phyloP scores from a whole-genome alignment of 1,284 basidiomycete genomes.

The Ganoderma leucocontextum region DNA sequence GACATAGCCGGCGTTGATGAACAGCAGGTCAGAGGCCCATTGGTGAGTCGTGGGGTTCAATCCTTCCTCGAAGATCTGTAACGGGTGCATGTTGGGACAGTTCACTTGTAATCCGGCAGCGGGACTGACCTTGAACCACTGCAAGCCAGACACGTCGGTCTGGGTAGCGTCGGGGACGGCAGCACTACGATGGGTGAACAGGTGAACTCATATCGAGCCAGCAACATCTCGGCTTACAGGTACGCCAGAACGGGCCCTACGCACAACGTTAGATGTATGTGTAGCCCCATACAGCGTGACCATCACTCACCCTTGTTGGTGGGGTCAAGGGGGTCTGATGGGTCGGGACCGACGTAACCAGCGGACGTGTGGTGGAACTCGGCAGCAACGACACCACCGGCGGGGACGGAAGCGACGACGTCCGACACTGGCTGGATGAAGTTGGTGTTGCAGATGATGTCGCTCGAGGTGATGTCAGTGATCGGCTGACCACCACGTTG shows the following conservation, averaged over 20 bases:
- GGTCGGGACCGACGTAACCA: slow-evolving; percentile 53
- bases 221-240: slow-evolving; percentile 47
- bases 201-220: background rate
- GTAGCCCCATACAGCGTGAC: background rate
- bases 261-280: background rate
- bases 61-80: slow-evolving; percentile 53
- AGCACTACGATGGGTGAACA: slow-evolving; percentile 44
- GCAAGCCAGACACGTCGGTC: slow-evolving; percentile 54
- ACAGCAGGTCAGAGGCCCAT: slow-evolving; percentile 59
- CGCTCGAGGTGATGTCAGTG: slow-evolving; percentile 60
- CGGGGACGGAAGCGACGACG: slow-evolving; percentile 58
- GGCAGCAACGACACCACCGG: slow-evolving; percentile 57
- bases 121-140: slow-evolving; percentile 61
- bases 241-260: slow-evolving; percentile 61
- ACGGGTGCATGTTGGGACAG: background rate
- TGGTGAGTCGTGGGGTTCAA: slow-evolving; percentile 41
- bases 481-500: slow-evolving; percentile 48
- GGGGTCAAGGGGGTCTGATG: slow-evolving; percentile 59
- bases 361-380: slow-evolving; percentile 62
- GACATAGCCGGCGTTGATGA: slow-evolving; percentile 60
- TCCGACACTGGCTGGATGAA: slow-evolving; percentile 63
- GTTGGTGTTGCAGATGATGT: slow-evolving; percentile 66
- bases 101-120: background rate
- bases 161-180: slow-evolving; percentile 54
- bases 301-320: slow-evolving; percentile 51